phyloP scores from a whole-genome alignment of 2,329 filamentous ascomycete genomes.

The Alternaria solani region DNA sequence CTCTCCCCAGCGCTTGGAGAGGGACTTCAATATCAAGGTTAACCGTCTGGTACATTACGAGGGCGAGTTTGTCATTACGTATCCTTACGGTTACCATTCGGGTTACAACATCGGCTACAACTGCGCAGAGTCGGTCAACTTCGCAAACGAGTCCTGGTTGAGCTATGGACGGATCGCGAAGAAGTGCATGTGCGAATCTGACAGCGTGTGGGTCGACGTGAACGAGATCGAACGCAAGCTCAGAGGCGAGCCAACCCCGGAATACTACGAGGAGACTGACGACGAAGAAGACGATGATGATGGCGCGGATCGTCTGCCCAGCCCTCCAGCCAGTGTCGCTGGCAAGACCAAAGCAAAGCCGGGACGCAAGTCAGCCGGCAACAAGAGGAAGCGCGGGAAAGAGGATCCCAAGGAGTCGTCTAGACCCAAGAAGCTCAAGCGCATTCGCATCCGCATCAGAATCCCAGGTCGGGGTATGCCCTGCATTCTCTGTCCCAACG shows the following conservation, averaged over 20 bases:
- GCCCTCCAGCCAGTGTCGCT: conserved; percentile 77
- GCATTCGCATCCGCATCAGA: conserved; percentile 75
- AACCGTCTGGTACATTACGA: conserved; percentile 96
- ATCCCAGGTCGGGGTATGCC: conserved; percentile 77
- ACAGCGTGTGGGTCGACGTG: conserved; percentile 98
- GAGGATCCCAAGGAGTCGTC: conserved; percentile 55
- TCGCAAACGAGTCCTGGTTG: conserved; percentile 93
- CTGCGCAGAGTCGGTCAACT: conserved; percentile 98
- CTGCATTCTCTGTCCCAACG: conserved; percentile 91
- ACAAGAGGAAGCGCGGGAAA: conserved; percentile 56
- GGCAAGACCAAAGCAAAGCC: conserved; percentile 74
- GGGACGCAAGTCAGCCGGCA: conserved; percentile 75
- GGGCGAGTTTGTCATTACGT: conserved; percentile 97
- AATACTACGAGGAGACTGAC: conserved; percentile 81
- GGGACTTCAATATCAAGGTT: conserved; percentile 92
- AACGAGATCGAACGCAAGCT: conserved; percentile 94
- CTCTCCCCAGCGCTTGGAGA: conserved; percentile 84
- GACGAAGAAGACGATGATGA: conserved; percentile 70
- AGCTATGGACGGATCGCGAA: conserved; percentile 95
- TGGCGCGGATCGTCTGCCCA: conserved; percentile 70
- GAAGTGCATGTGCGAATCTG: conserved; percentile 94
- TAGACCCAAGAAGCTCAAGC: conserved; percentile 74
- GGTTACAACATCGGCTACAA: conserved; percentile 99
- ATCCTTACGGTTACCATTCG: conserved; percentile 97
- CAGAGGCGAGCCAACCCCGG: conserved; percentile 80